Evolutionary conservation across 2,329 filamentous ascomycete genomes (phyloP).

Genomic region (Penicillium sp.): DNA sequence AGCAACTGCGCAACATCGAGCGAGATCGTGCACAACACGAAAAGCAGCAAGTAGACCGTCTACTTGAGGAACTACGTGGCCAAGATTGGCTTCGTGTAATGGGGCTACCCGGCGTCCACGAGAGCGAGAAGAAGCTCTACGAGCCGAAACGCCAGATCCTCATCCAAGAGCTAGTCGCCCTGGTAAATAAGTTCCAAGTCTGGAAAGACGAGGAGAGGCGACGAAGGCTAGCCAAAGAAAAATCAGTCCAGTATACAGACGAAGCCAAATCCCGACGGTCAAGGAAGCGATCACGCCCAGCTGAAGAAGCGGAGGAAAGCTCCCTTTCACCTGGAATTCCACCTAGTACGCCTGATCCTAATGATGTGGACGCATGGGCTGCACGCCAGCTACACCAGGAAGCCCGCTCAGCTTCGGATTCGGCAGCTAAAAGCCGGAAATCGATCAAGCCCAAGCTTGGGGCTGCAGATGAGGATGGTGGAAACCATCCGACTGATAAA

Average conservation of each 20-base stretch:
- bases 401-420: slow-evolving; percentile 59
- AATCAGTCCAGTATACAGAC: slow-evolving; percentile 28
- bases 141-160: slow-evolving; percentile 84
- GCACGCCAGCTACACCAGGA: slow-evolving; percentile 76
- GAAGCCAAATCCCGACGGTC: slow-evolving; percentile 25
- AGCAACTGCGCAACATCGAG: slow-evolving; percentile 67
- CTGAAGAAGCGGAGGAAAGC: slow-evolving; percentile 48
- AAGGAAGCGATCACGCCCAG: slow-evolving; percentile 21
- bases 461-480: not conserved
- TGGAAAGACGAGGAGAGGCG: slow-evolving; percentile 92
- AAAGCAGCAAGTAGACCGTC: slow-evolving; percentile 63
- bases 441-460: slow-evolving; percentile 16
- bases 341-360: slow-evolving; percentile 56
- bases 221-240: slow-evolving; percentile 73
- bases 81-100: slow-evolving; percentile 92
- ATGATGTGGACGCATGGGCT: slow-evolving; percentile 68
- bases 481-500: not conserved
- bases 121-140: slow-evolving; percentile 80
- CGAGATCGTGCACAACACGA: slow-evolving; percentile 66
- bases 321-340: slow-evolving; percentile 39
- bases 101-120: slow-evolving; percentile 82
- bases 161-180: slow-evolving; percentile 74
- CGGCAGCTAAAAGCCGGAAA: slow-evolving; percentile 42
- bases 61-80: slow-evolving; percentile 79
- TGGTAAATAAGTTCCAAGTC: slow-evolving; percentile 81